Conservation (phyloP, 345 rosid genomes). For the Melastoma malabathricum region DNA sequence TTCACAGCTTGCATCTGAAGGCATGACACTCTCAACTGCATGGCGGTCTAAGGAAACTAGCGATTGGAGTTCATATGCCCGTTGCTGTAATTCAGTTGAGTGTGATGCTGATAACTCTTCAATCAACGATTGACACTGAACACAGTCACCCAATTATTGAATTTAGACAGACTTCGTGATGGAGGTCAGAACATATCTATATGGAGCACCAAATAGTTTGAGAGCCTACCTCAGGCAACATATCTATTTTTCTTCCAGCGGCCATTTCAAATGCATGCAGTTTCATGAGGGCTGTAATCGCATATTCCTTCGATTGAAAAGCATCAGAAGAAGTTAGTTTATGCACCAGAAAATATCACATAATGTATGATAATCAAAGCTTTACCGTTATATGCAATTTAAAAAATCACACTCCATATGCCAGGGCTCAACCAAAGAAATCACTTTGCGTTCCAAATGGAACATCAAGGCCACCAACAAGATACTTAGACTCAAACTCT, state of each 20-base stretch:
- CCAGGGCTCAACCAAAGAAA: too few relatives aligned
- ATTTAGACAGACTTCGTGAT: neutral
- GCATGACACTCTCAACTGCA: conserved; percentile 58
- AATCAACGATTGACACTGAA: conserved; percentile 83
- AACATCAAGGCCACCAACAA: too few relatives aligned
- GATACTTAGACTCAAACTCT: too few relatives aligned
- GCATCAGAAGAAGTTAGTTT: neutral
- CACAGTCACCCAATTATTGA: neutral
- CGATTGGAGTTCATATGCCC: conserved; percentile 92
- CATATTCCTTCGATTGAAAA: conserved; percentile 58
- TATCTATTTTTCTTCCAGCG: conserved; percentile 68
- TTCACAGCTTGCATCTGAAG: conserved; percentile 87
- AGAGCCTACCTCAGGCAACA: conserved; percentile 78
- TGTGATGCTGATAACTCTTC: conserved; percentile 89
- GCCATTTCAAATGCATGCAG: conserved; percentile 81
- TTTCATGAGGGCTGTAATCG: conserved; percentile 86
- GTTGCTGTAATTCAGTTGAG: conserved; percentile 97
- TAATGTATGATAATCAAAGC: too few relatives aligned
- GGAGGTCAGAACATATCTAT: too few relatives aligned
- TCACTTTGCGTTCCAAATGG: too few relatives aligned
- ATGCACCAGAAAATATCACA: too few relatives aligned
- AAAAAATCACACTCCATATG: too few relatives aligned
- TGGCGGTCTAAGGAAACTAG: conserved; percentile 48
- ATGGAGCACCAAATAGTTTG: neutral
- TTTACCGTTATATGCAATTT: too few relatives aligned